phyloP scores from a whole-genome alignment of 2,329 filamentous ascomycete genomes.

The Colletotrichum magnum region DNA sequence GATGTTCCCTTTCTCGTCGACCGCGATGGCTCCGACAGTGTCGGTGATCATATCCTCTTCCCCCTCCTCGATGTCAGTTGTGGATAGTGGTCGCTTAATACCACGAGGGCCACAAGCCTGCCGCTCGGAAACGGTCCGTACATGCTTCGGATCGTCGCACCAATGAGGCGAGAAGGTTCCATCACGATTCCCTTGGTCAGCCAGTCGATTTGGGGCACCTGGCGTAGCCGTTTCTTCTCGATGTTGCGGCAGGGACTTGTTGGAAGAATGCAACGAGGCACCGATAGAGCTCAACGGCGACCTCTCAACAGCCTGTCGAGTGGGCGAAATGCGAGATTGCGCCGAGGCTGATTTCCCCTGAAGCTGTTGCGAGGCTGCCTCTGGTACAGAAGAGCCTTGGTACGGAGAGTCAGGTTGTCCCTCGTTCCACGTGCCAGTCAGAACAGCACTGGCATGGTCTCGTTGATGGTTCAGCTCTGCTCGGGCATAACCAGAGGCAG shows the following conservation, averaged over 20 bases:
- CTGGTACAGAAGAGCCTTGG: constrained; percentile 42
- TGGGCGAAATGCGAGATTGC: constrained; percentile 23
- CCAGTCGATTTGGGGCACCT: constrained; percentile 1
- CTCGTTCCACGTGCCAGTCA: constrained; percentile 73
- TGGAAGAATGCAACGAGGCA: constrained; percentile 22
- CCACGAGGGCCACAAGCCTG: constrained; percentile 46
- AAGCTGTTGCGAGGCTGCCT: constrained; percentile 9
- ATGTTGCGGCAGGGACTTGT: constrained; percentile 20
- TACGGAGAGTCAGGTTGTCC: constrained; percentile 72
- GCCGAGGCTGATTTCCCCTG: not conserved
- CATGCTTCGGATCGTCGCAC: constrained; percentile 30
- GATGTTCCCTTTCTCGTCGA: constrained; percentile 88
- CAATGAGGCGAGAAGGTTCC: constrained; percentile 38
- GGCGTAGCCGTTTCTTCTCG: constrained; percentile 8
- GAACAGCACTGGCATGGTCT: constrained; percentile 69
- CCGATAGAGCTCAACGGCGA: constrained; percentile 47
- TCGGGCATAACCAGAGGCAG: constrained; percentile 24
- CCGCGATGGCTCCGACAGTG: constrained; percentile 95
- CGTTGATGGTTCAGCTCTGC: constrained; percentile 45
- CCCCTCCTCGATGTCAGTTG: constrained; percentile 56
- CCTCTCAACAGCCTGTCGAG: constrained; percentile 43
- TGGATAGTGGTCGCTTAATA: constrained; percentile 52
- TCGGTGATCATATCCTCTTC: constrained; percentile 84
- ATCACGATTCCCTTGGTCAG: constrained; percentile 36
- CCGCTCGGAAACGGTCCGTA: constrained; percentile 30